Evolutionary conservation across 2,329 filamentous ascomycete genomes (phyloP), one percentile per base, ranked within the genome.

Genomic region (Ceratocystis alfenasii): DNA sequence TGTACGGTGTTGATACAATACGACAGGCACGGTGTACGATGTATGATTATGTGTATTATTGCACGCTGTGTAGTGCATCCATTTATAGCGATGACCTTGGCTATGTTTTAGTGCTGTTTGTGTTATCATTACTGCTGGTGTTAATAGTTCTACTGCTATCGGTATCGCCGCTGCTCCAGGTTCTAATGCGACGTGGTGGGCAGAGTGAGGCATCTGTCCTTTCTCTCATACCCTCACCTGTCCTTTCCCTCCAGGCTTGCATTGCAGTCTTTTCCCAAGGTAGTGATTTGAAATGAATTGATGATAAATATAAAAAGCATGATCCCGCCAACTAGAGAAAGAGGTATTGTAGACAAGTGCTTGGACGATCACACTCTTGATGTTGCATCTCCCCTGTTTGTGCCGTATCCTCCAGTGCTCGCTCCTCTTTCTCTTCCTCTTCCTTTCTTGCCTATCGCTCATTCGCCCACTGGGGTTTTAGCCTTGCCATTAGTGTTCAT

Each of bases 401-500:
- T 28, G 20, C 25, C 25, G 20, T 28, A 20, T 15, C 22, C 2
- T 28, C 25, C 8, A 5, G 22, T 30, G 6, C 60, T 17, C 28
- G 22, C 17, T 66, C 15, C 4, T 55, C 25, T 57, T 20, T 44
- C 30, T 59, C 41, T 28, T 41, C 22, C 63, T 33, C 28, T 8
- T 33, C 25, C 17, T 45, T 6, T 20, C 53, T 22, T 20, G 7
- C 33, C 62, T 1, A 20, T 10, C 3, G 15, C 17, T 59, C 30
- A 65, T 59, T 67, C 63, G 28, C 63, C 66, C 33, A 65, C 63
- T 2, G 55, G 41, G 15, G 62, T 41, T 36, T 78, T 78, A 59
- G 79, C 75, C 70, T 80, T 80, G 63, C 72, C 73, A 20, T 74
- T 70, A 50, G 80, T 76, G 61, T 88, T 93, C 79, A 96, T 87